Base-by-base conservation (phyloP, 1,139 yeast genomes). In the Kazachstania sp. region DNA sequence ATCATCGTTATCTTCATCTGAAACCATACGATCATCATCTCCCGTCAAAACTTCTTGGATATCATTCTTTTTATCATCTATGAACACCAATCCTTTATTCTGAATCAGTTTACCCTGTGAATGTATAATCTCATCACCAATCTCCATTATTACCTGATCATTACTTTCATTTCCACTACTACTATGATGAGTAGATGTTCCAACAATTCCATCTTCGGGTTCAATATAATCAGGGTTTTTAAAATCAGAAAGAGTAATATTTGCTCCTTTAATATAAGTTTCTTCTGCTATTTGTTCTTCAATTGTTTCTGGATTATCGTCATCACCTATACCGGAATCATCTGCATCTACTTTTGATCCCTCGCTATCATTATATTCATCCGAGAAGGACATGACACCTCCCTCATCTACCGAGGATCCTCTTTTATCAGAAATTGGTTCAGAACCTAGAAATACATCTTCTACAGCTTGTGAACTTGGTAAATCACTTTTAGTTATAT, bases 81-180 rank as follows among this genome's bases (percentile, higher is more conserved):
- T 30, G 26, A 58, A 52, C n/a, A 56, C 50, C 20, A 56, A 41
- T 18, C 55, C 52, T 15, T 45, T 41, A 28, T 52, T 50, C 34
- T 54, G 50, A 1, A 54, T 47, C 1, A 51, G 32, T n/a, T 34
- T 46, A 1, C 53, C 63, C 35, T 51, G 43, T 16, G 53, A 46
- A 38, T 54, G 54, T n/a, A 49, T 29, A 46, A 50, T 45, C 9
- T 46, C 48, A 31, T 56, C 60, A 34, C 58, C 63, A 26, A 59
- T 56, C 40, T 58, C 56, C 29, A 58, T 46, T 2, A 49, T 45
- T 11, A 54, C 20, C 7, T 39, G 28, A 3, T 48, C 49, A 34
- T 31, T 37, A 13, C 13, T 19, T 15, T n/a, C n/a, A 0, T 12
- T 2, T 11, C 19, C 26, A 7, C 8, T 6, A 13, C n/a, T 2